Evolutionary conservation across 495 filamentous ascomycete genomes (phyloP), one percentile per base, ranked within the genome.

Genomic region (Penicillium paradoxum): DNA sequence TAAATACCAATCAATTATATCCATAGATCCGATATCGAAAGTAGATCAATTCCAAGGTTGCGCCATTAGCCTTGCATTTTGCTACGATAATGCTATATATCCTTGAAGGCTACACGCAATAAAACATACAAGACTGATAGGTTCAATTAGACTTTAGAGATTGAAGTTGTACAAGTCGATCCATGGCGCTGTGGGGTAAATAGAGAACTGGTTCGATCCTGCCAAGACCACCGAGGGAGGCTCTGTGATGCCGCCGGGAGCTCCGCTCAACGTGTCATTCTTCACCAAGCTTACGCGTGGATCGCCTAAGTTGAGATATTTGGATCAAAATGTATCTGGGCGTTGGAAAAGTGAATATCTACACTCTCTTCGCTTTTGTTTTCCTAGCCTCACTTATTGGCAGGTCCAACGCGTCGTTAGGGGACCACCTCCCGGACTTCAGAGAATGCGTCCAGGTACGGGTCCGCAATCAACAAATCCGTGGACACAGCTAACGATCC

Each of bases 391-490:
- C 82, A 38, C 67, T 86, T 22, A 57, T 73, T 39, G 62, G 67
- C 14, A 67, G 73, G 32, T 82, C 75, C 6, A 68, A 71, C 27
- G 93, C 91, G 22, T 96, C 91, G 15, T 59, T 85, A 41, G 93
- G 93, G 50, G 93, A 98, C 68, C 80, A 84, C 43, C 76, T 97
- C 39, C 89, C 90, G 11, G 92, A 96, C 59, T 98, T 98, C 68
- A 79, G 75, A 61, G 79, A 89, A 71, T 98, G 93, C 70, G 84
- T 98, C 45, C 64, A 90, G 78, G 92, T 96, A 80, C 38, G 53
- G 21, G 6, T 14, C 43, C 47, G 18, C 24, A 15, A 39, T 15
- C 5, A 38, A 21, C 38, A 29, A 51, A 53, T 24, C 41, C 21
- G 22, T 29, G 24, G 4, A 53, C 34, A 38, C 44, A 15, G 44